Conservation (phyloP, 2,329 filamentous ascomycete species). For the Botryotinia globosa region DNA sequence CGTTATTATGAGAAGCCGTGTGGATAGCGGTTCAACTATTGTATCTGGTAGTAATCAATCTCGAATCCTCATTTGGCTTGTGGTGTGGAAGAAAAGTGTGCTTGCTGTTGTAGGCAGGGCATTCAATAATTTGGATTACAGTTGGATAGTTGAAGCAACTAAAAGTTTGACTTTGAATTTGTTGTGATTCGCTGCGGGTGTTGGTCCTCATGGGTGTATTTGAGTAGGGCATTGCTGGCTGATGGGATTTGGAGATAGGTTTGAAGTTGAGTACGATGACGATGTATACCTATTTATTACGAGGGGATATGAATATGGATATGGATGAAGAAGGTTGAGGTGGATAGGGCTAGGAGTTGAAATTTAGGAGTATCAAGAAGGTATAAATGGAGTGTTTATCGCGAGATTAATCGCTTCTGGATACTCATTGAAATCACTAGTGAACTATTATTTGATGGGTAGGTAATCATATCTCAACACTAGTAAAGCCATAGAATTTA, state of each 20-base stretch:
- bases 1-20: neutral
- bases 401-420: neutral
- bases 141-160: no score
- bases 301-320: neutral
- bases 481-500: neutral
- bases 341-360: no score
- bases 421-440: no score
- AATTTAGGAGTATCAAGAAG: neutral
- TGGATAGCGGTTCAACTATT: no score
- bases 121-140: no score
- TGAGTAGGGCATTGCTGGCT: neutral
- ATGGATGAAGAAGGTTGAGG: no score
- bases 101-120: no score
- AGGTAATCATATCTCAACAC: neutral
- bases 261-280: neutral
- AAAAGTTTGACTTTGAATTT: no score
- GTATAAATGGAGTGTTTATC: neutral
- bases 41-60: no score
- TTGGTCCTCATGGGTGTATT: neutral
- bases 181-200: neutral
- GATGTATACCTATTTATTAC: neutral
- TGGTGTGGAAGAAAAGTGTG: no score
- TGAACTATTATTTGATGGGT: neutral
- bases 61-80: no score
- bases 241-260: neutral